phyloP scores from a whole-genome alignment of 345 rosid species.

The Turnera subulata region DNA sequence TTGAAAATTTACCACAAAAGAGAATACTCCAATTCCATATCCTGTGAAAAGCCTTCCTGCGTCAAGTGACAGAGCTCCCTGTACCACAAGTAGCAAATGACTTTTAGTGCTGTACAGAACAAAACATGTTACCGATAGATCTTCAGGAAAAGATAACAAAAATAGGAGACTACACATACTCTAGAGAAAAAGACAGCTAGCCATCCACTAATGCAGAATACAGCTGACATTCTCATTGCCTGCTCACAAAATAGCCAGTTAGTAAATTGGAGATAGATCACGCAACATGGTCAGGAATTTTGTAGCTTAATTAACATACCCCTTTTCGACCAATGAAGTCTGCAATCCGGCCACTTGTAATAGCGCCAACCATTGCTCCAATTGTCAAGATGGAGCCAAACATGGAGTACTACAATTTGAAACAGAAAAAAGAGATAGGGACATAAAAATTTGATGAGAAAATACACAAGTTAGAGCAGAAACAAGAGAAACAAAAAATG shows the following conservation, averaged over 20 bases:
- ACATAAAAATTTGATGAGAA: too few species aligned
- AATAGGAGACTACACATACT: slow-evolving; percentile 26
- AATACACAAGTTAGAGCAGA: too few species aligned
- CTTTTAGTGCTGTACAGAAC: not conserved
- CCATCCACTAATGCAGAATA: slow-evolving; percentile 81
- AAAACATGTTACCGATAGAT: not conserved
- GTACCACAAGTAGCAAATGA: slow-evolving; percentile 8
- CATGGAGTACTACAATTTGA: slow-evolving; percentile 64
- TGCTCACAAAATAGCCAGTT: slow-evolving; percentile 19
- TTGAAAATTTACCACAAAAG: slow-evolving; percentile 59
- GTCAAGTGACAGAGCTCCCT: slow-evolving; percentile 65
- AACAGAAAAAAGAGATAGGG: not conserved
- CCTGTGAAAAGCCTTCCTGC: slow-evolving; percentile 85
- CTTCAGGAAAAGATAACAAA: not conserved
- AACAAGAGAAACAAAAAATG: not conserved
- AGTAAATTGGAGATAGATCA: not conserved
- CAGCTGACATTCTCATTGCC: slow-evolving; percentile 87
- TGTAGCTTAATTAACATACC: slow-evolving; percentile 37
- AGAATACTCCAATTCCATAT: slow-evolving; percentile 83
- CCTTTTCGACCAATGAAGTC: slow-evolving; percentile 82
- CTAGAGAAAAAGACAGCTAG: slow-evolving; percentile 61
- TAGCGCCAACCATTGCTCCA: slow-evolving; percentile 95
- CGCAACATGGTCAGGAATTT: not conserved
- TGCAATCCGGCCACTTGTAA: slow-evolving; percentile 68
- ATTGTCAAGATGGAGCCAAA: slow-evolving; percentile 93